phyloP scores from a whole-genome alignment of 2,329 filamentous ascomycete genomes.

The Penicillium sp. region DNA sequence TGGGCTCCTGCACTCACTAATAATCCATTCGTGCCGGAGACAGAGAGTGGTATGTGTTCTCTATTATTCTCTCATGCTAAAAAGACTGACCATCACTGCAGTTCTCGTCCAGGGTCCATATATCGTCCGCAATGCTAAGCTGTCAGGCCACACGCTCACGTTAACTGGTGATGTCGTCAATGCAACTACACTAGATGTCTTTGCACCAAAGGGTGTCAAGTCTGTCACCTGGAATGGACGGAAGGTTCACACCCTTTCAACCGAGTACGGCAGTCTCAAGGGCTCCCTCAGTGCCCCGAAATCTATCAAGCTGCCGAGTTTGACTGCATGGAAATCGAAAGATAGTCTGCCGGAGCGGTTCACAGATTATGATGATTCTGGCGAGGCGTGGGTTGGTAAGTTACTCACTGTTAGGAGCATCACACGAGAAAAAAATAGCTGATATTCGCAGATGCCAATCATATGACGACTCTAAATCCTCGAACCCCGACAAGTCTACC shows the following conservation, averaged over 20 bases:
- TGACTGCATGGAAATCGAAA: constrained; percentile 41
- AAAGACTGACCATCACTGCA: constrained; percentile 16
- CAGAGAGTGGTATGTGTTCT: constrained; percentile 44
- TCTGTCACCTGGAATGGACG: constrained; percentile 54
- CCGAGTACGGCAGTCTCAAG: constrained; percentile 41
- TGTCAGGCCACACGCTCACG: constrained; percentile 39
- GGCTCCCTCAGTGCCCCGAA: constrained; percentile 32
- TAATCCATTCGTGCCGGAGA: constrained; percentile 46
- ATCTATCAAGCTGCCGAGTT: constrained; percentile 31
- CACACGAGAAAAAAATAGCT: background rate
- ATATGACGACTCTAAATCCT: constrained; percentile 43
- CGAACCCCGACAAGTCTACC: constrained; percentile 45
- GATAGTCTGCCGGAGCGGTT: constrained; percentile 47
- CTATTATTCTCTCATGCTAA: rapidly evolving
- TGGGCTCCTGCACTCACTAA: constrained; percentile 54
- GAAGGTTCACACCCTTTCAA: constrained; percentile 31
- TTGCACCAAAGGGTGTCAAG: constrained; percentile 48
- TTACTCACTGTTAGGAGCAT: background rate
- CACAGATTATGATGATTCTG: constrained; percentile 44
- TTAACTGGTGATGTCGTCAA: constrained; percentile 49
- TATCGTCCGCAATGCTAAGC: constrained; percentile 48
- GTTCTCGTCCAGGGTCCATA: constrained; percentile 55
- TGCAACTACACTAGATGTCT: constrained; percentile 46
- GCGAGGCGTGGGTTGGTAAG: constrained; percentile 35
- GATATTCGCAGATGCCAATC: constrained; percentile 36